Percentiles rank a stretch among this genome's conserved stretches.
These are phyloP conservation scores for Trypanosoma brucei DNA, from an alignment of 208 protist species.

Conservation along the genomic window DNA sequence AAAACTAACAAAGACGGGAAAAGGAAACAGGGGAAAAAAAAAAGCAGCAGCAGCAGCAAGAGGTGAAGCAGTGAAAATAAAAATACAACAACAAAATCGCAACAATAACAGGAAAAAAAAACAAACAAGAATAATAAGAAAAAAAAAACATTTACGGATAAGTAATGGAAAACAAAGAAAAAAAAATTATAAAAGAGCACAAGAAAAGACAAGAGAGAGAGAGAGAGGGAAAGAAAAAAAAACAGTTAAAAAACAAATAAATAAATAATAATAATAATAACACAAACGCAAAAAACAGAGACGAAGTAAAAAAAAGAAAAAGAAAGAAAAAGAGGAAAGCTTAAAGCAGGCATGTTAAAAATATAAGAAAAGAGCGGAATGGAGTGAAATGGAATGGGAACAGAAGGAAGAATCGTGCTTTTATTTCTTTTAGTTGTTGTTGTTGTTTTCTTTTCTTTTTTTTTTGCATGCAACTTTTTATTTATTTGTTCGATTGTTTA, in stretches of 20 bases:
- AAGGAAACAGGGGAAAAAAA: no score
- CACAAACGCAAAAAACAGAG: slow-evolving; percentile 12
- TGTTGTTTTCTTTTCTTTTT: not conserved
- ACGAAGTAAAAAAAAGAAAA: slow-evolving; percentile 12
- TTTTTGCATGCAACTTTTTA: not conserved
- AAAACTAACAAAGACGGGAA: no score
- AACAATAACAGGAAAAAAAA: no score
- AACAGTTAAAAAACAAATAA: not conserved
- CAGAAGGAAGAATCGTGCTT: slow-evolving; percentile 3
- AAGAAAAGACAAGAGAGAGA: slow-evolving; percentile 4
- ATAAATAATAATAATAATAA: slow-evolving; percentile 12
- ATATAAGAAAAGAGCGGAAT: not conserved
- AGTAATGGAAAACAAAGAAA: not conserved
- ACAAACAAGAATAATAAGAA: not conserved
- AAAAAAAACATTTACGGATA: slow-evolving; percentile 4
- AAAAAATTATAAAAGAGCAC: not conserved
- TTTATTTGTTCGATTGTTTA: not conserved
- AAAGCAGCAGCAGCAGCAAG: no score
- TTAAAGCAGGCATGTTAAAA: slow-evolving; percentile 1
- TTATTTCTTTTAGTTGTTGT: no score
- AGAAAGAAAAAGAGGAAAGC: slow-evolving; percentile 4
- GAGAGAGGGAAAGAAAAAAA: slow-evolving; percentile 12
- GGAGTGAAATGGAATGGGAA: not conserved
- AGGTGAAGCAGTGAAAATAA: no score
- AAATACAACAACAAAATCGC: no score